Evolutionary conservation across 2,329 filamentous ascomycete genomes (phyloP).

Genomic region (Cyphellophora europaea): DNA sequence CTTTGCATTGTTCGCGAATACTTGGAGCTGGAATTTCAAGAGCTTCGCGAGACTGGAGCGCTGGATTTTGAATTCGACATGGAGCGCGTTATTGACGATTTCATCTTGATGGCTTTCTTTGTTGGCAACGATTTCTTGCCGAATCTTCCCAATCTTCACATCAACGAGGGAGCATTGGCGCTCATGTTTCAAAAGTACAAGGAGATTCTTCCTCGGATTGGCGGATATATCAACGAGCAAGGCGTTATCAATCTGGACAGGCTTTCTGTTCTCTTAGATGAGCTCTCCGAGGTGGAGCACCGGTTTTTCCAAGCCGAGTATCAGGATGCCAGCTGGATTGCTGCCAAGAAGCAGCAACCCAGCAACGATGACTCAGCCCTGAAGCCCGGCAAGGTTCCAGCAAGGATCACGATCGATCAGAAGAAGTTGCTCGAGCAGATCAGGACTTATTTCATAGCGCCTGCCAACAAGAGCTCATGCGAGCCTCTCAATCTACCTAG

Average conservation of each 20-base stretch:
- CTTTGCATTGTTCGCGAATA: conserved; percentile 97
- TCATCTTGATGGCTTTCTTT: conserved; percentile 99
- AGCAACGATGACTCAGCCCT: conserved; percentile 56
- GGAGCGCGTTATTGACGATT: conserved; percentile 96
- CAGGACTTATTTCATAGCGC: conserved; percentile 70
- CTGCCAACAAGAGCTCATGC: conserved; percentile 38
- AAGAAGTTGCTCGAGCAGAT: conserved; percentile 73
- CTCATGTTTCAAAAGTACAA: conserved; percentile 99
- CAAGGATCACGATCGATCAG: conserved; percentile 64
- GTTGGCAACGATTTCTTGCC: conserved; percentile 98
- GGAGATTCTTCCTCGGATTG: conserved; percentile 71
- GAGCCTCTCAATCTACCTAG: conserved; percentile 62
- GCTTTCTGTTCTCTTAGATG: conserved; percentile 66
- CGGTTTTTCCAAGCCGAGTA: conserved; percentile 89
- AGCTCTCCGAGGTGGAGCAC: conserved; percentile 80
- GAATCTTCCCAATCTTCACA: conserved; percentile 90
- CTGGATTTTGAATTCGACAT: conserved; percentile 79
- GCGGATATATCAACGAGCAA: conserved; percentile 92
- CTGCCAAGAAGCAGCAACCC: conserved; percentile 56
- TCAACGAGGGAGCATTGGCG: conserved; percentile 93
- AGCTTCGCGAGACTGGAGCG: conserved; percentile 64
- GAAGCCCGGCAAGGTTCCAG: conserved; percentile 52
- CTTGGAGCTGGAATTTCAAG: conserved; percentile 91
- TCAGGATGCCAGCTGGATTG: conserved; percentile 83
- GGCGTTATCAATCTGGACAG: conserved; percentile 84